Conservation (phyloP, 164 flowering plant genomes). For the Buxus sempervirens region DNA sequence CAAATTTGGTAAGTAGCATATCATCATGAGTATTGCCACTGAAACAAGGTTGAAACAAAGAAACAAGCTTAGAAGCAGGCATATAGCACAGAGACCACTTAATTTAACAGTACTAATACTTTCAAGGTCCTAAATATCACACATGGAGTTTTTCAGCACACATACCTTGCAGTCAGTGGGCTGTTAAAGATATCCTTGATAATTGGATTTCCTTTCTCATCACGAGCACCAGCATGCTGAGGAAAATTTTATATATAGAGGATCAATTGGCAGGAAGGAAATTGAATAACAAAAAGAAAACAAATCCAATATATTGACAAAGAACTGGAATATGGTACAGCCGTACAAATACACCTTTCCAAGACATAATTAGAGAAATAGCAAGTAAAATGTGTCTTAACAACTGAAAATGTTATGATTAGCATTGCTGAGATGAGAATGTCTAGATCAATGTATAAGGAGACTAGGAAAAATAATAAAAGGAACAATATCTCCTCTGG, state of each 20-base stretch:
- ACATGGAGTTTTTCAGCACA: background rate
- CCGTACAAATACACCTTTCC: no score
- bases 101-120: background rate
- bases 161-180: slow-evolving; percentile 94
- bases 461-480: no score
- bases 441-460: no score
- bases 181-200: slow-evolving; percentile 76
- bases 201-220: slow-evolving; percentile 75
- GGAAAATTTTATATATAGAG: slow-evolving; percentile 3
- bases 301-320: no score
- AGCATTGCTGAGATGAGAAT: no score
- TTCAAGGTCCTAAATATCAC: background rate
- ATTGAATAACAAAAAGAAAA: no score
- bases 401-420: no score
- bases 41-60: slow-evolving; percentile 19
- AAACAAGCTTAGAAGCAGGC: background rate
- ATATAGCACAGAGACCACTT: background rate
- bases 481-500: no score
- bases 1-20: slow-evolving; percentile 73
- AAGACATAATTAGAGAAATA: no score
- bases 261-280: no score
- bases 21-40: slow-evolving; percentile 91
- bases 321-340: no score
- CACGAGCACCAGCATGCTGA: slow-evolving; percentile 93
- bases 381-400: no score